Evolutionary conservation across 352 stramenopile genomes (phyloP).

Genomic region (Discostella stelligera): DNA sequence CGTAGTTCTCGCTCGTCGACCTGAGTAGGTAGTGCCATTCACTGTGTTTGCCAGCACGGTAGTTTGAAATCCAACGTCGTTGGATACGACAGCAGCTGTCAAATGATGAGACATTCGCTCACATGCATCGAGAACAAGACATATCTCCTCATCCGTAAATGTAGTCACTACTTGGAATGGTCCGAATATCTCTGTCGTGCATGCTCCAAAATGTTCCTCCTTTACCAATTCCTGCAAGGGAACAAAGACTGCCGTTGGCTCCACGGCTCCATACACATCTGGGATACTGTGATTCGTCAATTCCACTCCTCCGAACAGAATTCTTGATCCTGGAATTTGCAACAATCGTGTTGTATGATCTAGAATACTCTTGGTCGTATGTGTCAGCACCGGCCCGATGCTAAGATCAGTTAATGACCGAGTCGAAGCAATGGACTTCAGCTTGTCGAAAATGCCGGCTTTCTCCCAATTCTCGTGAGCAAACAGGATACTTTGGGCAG

Average conservation of each 20-base stretch:
- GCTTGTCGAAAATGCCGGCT: constrained; percentile 90
- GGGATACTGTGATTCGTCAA: constrained; percentile 92
- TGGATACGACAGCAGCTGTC: constrained; percentile 96
- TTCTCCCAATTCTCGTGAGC: constrained; percentile 95
- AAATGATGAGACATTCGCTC: constrained; percentile 96
- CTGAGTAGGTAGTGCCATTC: constrained; percentile 98
- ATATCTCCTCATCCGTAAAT: constrained; percentile 88
- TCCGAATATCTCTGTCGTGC: constrained; percentile 97
- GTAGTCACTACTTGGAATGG: constrained; percentile 96
- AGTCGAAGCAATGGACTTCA: constrained; percentile 87
- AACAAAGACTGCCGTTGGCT: constrained; percentile 97
- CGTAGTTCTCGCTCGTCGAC: constrained; percentile 93
- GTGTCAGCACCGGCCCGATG: constrained; percentile 94
- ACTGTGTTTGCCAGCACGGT: constrained; percentile 95
- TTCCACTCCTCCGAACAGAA: constrained; percentile 93
- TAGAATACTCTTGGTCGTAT: constrained; percentile 94
- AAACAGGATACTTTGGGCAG: constrained; percentile 97
- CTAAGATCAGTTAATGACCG: constrained; percentile 93
- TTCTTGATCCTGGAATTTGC: constrained; percentile 90
- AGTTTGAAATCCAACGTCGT: constrained; percentile 92
- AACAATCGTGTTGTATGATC: constrained; percentile 89
- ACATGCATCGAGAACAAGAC: constrained; percentile 89
- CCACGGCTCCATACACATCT: constrained; percentile 91
- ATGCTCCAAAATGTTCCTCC: constrained; percentile 90
- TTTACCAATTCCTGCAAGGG: constrained; percentile 94